These are phyloP conservation scores for Avena atlantica DNA, from an alignment of 176 grass and related monocot genomes.

Conservation along the genomic window DNA sequence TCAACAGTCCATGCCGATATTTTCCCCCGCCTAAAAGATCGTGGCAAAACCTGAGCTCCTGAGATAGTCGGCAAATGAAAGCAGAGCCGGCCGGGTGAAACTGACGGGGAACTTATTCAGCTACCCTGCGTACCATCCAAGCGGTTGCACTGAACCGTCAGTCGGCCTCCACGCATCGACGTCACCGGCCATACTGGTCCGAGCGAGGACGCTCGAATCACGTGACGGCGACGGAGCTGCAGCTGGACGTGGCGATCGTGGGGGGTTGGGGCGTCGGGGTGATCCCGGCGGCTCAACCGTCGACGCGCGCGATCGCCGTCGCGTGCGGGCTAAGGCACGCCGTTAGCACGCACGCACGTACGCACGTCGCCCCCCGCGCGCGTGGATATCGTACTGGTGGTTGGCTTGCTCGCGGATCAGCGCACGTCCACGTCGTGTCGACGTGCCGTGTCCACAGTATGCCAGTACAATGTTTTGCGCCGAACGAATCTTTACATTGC, in stretches of 20 bases:
- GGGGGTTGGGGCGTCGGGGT: constrained; percentile 29
- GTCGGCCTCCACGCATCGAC: neutral
- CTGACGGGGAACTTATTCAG: constrained; percentile 10
- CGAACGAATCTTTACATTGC: too few relatives aligned
- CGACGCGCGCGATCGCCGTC: constrained; percentile 35
- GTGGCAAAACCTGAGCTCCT: neutral
- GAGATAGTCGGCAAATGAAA: neutral
- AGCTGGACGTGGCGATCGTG: constrained; percentile 36
- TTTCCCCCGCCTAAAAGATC: neutral
- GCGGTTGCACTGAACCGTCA: constrained; percentile 9
- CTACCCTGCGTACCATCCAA: neutral
- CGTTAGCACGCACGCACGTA: neutral
- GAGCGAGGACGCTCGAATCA: neutral
- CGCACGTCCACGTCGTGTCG: neutral
- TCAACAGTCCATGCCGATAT: neutral
- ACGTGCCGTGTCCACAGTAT: neutral
- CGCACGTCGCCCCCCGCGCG: neutral
- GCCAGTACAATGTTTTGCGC: too few relatives aligned
- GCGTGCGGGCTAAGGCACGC: constrained; percentile 40
- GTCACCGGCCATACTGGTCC: neutral
- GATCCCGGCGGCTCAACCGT: constrained; percentile 42
- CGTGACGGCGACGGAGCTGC: constrained; percentile 30
- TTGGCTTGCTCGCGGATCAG: neutral
- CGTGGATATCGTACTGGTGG: neutral
- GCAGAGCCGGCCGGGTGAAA: neutral